Conservation (phyloP, 2,329 filamentous ascomycete genomes). For the Cordyceps javanica region DNA sequence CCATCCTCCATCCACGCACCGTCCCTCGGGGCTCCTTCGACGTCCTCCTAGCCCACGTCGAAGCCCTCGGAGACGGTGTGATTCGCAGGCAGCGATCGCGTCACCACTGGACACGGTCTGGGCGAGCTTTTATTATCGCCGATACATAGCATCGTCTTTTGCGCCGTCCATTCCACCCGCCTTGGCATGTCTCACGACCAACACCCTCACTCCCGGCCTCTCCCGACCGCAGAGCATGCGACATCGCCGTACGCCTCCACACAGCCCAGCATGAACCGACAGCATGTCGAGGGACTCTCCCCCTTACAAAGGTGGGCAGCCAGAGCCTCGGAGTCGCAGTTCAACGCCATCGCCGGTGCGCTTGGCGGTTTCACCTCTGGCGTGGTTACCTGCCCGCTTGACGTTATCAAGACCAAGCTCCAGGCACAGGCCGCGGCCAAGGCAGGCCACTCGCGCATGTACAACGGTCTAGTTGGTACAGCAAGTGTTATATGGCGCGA, state of each 20-base stretch:
- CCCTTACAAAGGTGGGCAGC: slow-evolving; percentile 50
- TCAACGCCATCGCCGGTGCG: slow-evolving; percentile 83
- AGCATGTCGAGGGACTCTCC: slow-evolving; percentile 29
- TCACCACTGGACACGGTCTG: neutral
- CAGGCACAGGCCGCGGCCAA: slow-evolving; percentile 71
- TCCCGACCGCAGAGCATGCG: slow-evolving; percentile 31
- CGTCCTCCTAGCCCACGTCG: slow-evolving; percentile 9
- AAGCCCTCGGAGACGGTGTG: slow-evolving; percentile 16
- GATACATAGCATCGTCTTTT: neutral
- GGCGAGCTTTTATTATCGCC: neutral
- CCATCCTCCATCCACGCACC: slow-evolving; percentile 2
- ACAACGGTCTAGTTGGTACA: slow-evolving; percentile 82
- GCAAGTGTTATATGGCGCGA: slow-evolving; percentile 78
- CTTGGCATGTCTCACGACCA: slow-evolving; percentile 47
- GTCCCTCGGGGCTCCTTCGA: slow-evolving; percentile 16
- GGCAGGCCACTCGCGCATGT: slow-evolving; percentile 54
- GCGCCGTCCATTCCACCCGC: slow-evolving; percentile 3
- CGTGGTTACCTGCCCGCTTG: slow-evolving; percentile 90
- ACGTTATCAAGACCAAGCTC: slow-evolving; percentile 98
- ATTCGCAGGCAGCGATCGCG: neutral
- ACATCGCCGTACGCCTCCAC: slow-evolving; percentile 27
- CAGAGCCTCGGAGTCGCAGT: slow-evolving; percentile 52
- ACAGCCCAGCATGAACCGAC: neutral
- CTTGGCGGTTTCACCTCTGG: slow-evolving; percentile 88
- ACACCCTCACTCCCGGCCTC: slow-evolving; percentile 26